Base-by-base conservation (phyloP, 441 rosid genomes). In the Erysimum pusillum region DNA sequence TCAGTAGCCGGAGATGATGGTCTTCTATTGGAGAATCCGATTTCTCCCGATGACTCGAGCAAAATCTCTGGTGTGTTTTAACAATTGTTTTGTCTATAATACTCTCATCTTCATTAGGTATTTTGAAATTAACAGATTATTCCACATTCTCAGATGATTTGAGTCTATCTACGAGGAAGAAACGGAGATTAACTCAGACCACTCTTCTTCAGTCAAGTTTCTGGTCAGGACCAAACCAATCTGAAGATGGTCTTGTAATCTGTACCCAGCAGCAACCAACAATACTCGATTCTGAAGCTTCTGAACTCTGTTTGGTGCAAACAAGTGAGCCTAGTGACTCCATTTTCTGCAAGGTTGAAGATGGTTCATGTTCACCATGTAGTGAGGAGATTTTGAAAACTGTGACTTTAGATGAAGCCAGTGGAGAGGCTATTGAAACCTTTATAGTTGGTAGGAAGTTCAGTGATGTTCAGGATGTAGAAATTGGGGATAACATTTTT, bases 361-460 rank as follows among this genome's bases (percentile, higher is more conserved):
- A 71, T 28, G 46, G 18, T 41, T 57, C 83, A 7, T 67, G 68
- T 63, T 67, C 84, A 28, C 15, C 76, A 61, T 39, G 69, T 46
- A 82, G 68, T 53, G 81, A 74, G 52, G 69, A 61, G 34, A 22
- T 73, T 38, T 28, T 17, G 22, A 60, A 69, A 8, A 17, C 73
- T 39, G 32, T 67, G 25, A 71, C 6, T 73, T 15, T 63, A 32
- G 81, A 85, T 46, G 86, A 70, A 59, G 64, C 80, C 44, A 72
- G 57, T 48, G 87, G 77, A 75, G 75, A 67, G 59, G 59, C 70
- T 81, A 83, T 92, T 78, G 83, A 84, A 7, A 90, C 99, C 35
- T 86, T 84, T 79, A 91, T 91, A 57, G 97, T 92, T 70, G 97
- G 99, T 17, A 88, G 94, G 65, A 86, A 84, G 84, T 92, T 86